Percentiles rank a stretch among this genome's conserved stretches.
Evolutionary conservation across 2,329 filamentous ascomycete species (phyloP).

Genomic region (Nothomitra cinnamomea): DNA sequence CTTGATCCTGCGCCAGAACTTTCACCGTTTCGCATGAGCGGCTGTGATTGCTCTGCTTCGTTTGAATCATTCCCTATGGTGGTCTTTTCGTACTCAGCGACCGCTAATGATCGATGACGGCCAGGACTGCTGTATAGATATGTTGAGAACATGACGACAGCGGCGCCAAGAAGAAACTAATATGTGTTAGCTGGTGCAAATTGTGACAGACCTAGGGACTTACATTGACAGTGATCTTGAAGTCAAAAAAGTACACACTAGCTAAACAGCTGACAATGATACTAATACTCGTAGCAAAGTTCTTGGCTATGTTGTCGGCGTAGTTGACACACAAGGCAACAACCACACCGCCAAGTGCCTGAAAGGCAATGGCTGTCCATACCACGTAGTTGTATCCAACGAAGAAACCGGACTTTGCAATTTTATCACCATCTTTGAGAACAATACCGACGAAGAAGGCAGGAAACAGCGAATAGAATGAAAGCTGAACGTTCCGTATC

Average conservation of each 20-base stretch:
- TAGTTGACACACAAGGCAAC: constrained; percentile 68
- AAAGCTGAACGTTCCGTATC: constrained; percentile 88
- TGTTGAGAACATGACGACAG: constrained; percentile 61
- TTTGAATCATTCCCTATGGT: constrained; percentile 31
- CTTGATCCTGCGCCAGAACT: constrained; percentile 35
- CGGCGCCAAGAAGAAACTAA: constrained; percentile 69
- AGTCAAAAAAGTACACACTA: constrained; percentile 73
- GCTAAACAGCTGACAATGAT: constrained; percentile 76
- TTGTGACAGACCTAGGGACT: constrained; percentile 21
- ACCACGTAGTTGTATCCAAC: constrained; percentile 87
- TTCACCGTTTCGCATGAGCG: constrained; percentile 30
- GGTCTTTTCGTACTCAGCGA: constrained; percentile 64
- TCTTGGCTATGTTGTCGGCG: constrained; percentile 81
- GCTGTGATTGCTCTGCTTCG: constrained; percentile 22
- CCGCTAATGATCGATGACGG: constrained; percentile 43
- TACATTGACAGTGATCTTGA: constrained; percentile 55
- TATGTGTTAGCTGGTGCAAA: not conserved
- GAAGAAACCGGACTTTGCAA: constrained; percentile 77
- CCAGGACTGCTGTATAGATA: constrained; percentile 68
- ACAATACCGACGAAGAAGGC: constrained; percentile 74
- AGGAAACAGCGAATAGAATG: constrained; percentile 85
- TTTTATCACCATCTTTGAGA: constrained; percentile 71
- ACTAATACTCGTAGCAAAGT: constrained; percentile 82
- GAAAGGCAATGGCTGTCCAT: constrained; percentile 68
- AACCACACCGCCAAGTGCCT: constrained; percentile 72